Percentiles rank a stretch among this genome's conserved stretches.
These are phyloP conservation scores for Claviceps humidiphila DNA, from an alignment of 2,329 filamentous ascomycete species.

Conservation along the genomic window DNA sequence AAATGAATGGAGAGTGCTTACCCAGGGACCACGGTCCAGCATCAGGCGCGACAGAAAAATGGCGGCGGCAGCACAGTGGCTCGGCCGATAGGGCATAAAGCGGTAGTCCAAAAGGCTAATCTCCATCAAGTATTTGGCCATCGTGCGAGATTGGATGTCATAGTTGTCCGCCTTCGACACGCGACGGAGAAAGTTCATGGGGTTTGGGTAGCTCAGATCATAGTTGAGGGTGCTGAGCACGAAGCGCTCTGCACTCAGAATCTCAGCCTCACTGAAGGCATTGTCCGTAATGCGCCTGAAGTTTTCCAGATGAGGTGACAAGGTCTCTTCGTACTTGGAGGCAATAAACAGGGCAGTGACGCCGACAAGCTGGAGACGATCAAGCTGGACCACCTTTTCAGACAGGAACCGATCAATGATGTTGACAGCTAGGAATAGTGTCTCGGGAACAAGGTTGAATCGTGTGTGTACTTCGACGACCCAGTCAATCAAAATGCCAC, in stretches of 20 bases:
- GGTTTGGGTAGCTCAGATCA: constrained; percentile 96
- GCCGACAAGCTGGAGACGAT: constrained; percentile 89
- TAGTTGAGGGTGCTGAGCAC: constrained; percentile 86
- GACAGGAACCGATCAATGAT: constrained; percentile 97
- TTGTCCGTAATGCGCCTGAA: constrained; percentile 96
- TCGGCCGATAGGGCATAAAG: constrained; percentile 81
- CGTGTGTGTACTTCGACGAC: constrained; percentile 95
- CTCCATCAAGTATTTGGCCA: constrained; percentile 96
- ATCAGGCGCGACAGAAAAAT: constrained; percentile 94
- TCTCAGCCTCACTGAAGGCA: constrained; percentile 89
- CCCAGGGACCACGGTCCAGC: constrained; percentile 83
- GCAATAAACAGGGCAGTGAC: constrained; percentile 99
- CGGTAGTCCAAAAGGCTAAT: constrained; percentile 91
- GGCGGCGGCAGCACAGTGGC: constrained; percentile 77
- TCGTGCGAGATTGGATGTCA: constrained; percentile 91
- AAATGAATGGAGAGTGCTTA: constrained; percentile 29
- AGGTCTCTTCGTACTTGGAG: constrained; percentile 96
- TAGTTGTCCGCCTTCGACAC: constrained; percentile 99
- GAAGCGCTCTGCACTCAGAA: constrained; percentile 92
- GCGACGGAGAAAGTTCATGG: constrained; percentile 98
- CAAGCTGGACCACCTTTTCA: constrained; percentile 86
- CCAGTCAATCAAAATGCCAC: constrained; percentile 95
- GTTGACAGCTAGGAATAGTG: constrained; percentile 92
- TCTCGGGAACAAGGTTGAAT: constrained; percentile 91
- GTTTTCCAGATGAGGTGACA: constrained; percentile 92